Conservation (phyloP, 495 filamentous ascomycete genomes). For the Hypoxylon perforatum region DNA sequence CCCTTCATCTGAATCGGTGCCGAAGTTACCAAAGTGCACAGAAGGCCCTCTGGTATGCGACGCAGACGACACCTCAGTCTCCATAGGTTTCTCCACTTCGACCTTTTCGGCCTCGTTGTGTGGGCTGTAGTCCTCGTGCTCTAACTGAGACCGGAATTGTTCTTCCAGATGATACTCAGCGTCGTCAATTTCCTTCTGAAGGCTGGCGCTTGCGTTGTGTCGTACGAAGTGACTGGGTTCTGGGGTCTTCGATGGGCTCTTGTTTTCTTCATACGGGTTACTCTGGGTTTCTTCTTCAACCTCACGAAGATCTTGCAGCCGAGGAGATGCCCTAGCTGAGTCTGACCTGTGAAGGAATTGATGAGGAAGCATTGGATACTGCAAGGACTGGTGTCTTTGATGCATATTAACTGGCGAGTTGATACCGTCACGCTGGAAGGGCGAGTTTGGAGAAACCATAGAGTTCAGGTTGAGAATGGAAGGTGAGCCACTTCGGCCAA, state of each 20-base stretch:
- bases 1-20: constrained; percentile 55
- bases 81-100: constrained; percentile 29
- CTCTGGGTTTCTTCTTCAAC: constrained; percentile 63
- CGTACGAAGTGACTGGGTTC: constrained; percentile 53
- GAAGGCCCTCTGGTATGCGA: constrained; percentile 53
- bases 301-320: constrained; percentile 64
- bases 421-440: constrained; percentile 62
- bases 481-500: constrained; percentile 67
- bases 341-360: constrained; percentile 63
- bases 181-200: constrained; percentile 88
- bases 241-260: constrained; percentile 61
- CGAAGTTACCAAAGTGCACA: constrained; percentile 59
- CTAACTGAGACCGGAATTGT: constrained; percentile 75
- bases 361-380: constrained; percentile 65
- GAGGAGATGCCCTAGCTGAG: constrained; percentile 64
- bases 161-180: constrained; percentile 85
- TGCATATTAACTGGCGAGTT: constrained; percentile 56
- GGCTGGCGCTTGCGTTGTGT: constrained; percentile 61
- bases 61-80: constrained; percentile 31
- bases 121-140: constrained; percentile 71
- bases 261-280: constrained; percentile 55
- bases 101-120: constrained; percentile 58
- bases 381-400: constrained; percentile 68
- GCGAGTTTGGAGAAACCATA: constrained; percentile 63
- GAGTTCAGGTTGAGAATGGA: constrained; percentile 60